phyloP scores from a whole-genome alignment of 495 filamentous ascomycete genomes.

The Letharia lupina region DNA sequence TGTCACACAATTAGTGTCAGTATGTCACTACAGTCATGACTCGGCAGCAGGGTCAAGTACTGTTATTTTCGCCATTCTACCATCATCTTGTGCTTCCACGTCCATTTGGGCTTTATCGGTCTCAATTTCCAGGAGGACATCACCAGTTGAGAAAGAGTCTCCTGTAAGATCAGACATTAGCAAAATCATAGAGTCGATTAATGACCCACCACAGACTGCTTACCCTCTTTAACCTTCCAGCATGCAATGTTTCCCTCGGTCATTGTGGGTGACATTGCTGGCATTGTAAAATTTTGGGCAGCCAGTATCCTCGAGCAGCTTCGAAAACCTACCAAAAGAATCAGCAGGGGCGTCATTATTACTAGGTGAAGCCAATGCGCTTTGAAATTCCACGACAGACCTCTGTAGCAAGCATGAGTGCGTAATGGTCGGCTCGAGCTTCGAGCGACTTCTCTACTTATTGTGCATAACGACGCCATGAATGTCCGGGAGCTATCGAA shows the following conservation, averaged over 20 bases:
- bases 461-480: constrained; percentile 19
- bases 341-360: constrained; percentile 1
- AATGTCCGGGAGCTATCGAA: neutral
- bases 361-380: neutral
- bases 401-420: constrained; percentile 16
- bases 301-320: constrained; percentile 50
- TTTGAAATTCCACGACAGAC: constrained; percentile 6
- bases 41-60: constrained; percentile 23
- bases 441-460: constrained; percentile 9
- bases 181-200: neutral
- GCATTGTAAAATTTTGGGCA: constrained; percentile 76
- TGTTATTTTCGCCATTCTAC: constrained; percentile 68
- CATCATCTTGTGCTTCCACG: constrained; percentile 81
- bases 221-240: constrained; percentile 72
- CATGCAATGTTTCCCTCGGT: constrained; percentile 72
- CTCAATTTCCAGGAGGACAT: constrained; percentile 78
- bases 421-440: constrained; percentile 7
- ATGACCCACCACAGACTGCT: neutral
- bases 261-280: constrained; percentile 80
- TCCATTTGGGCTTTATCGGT: constrained; percentile 87
- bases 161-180: constrained; percentile 25
- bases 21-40: too few relatives aligned
- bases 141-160: constrained; percentile 64
- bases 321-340: constrained; percentile 45
- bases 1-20: constrained; percentile 12